These are phyloP conservation scores for Psidium friedrichsthalianum DNA, from an alignment of 345 rosid genomes.

Conservation along the genomic window DNA sequence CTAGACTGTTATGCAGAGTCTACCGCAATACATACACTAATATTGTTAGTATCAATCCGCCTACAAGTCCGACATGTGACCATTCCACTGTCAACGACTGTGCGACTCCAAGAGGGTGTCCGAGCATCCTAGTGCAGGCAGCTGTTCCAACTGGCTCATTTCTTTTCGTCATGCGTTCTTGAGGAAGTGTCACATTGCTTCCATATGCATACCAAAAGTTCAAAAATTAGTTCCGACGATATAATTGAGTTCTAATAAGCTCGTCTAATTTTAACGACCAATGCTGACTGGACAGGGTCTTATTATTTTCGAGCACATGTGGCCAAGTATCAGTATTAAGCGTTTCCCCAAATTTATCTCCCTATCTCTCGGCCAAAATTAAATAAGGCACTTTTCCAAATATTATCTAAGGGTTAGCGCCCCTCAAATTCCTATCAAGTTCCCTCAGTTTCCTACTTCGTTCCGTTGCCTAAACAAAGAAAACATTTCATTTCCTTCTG, in stretches of 20 bases:
- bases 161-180: background rate
- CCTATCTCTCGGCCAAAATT: background rate
- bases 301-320: background rate
- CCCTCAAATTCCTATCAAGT: background rate
- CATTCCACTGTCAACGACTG: background rate
- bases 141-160: background rate
- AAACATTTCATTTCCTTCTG: background rate
- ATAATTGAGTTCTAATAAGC: background rate
- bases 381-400: background rate
- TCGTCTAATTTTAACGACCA: background rate
- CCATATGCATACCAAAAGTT: background rate
- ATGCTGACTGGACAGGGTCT: background rate
- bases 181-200: background rate
- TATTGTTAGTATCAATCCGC: background rate
- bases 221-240: background rate
- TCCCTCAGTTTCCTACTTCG: background rate
- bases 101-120: background rate
- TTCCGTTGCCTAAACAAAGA: background rate
- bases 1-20: background rate
- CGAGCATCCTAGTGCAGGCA: background rate
- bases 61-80: background rate
- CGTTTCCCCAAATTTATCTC: background rate
- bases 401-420: background rate
- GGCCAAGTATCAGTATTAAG: background rate
- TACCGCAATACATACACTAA: background rate